Evolutionary conservation across 495 filamentous ascomycete species (phyloP).

Genomic region (Tuber magnatum): DNA sequence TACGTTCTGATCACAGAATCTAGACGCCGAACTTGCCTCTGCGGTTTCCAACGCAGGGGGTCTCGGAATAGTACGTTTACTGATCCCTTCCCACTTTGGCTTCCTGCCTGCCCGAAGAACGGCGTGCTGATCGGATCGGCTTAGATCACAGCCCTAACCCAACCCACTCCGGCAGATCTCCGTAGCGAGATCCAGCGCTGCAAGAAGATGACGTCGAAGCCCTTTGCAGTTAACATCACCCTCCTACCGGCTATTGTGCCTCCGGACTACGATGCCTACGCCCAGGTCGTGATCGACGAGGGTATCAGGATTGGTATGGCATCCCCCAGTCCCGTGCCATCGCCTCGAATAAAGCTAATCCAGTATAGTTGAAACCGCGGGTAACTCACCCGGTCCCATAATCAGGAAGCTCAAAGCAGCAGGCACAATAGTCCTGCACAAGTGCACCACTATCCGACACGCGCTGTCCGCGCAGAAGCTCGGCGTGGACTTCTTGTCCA

Average conservation of each 20-base stretch:
- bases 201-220: slow-evolving; percentile 72
- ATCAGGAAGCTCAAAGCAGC: slow-evolving; percentile 81
- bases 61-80: slow-evolving; percentile 61
- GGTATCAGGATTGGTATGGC: slow-evolving; percentile 62
- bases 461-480: slow-evolving; percentile 87
- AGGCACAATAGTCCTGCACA: slow-evolving; percentile 76
- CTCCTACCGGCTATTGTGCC: slow-evolving; percentile 83
- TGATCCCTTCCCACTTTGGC: neutral
- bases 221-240: slow-evolving; percentile 95
- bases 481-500: slow-evolving; percentile 90
- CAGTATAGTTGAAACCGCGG: slow-evolving; percentile 75
- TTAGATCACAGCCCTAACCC: slow-evolving; percentile 72
- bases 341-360: too few species aligned
- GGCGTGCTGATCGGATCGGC: slow-evolving; percentile 43
- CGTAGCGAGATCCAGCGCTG: slow-evolving; percentile 87
- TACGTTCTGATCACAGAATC: slow-evolving; percentile 46
- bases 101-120: neutral
- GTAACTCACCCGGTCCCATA: slow-evolving; percentile 86
- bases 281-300: slow-evolving; percentile 85
- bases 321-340: neutral
- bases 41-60: slow-evolving; percentile 95
- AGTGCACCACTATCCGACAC: slow-evolving; percentile 94
- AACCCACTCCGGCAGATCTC: slow-evolving; percentile 85
- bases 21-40: slow-evolving; percentile 75
- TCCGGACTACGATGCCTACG: slow-evolving; percentile 87